Conservation (phyloP, 1,284 basidiomycete genomes). For the Naganishia liquefaciens region DNA sequence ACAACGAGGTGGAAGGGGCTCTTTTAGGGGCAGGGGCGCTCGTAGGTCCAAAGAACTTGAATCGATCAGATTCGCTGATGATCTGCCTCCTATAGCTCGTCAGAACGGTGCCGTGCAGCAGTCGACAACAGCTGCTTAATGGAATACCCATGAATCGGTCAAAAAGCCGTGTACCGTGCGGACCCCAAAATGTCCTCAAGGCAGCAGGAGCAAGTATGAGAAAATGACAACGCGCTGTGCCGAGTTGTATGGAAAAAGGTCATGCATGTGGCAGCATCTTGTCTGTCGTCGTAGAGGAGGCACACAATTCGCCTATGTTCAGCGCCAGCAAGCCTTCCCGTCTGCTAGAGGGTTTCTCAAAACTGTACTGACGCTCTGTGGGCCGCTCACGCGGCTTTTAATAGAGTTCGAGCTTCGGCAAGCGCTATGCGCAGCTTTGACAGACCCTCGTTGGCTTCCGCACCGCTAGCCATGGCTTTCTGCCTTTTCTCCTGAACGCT, state of each 20-base stretch:
- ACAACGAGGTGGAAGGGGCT: slow-evolving; percentile 16
- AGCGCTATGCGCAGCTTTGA: slow-evolving; percentile 8
- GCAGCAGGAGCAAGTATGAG: not conserved
- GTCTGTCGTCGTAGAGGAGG: no score
- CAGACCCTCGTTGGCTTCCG: not conserved
- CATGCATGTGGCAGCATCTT: not conserved
- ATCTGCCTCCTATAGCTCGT: not conserved
- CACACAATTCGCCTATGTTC: no score
- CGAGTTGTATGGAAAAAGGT: not conserved
- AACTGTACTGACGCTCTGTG: not conserved
- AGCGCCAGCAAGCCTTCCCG: not conserved
- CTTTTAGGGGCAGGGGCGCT: slow-evolving; percentile 20
- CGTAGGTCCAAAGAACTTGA: slow-evolving; percentile 1
- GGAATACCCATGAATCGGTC: no score
- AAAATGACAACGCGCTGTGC: not conserved
- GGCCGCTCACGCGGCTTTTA: not conserved
- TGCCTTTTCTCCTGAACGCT: slow-evolving; percentile 8
- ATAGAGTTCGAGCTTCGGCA: slow-evolving; percentile 10
- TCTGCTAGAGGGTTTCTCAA: not conserved
- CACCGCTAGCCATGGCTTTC: not conserved
- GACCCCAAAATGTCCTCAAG: not conserved
- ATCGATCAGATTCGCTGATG: no score
- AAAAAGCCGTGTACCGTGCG: not conserved
- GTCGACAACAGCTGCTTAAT: not conserved
- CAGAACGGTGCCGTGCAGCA: slow-evolving; percentile 1